These are phyloP conservation scores for Metschnikowia dekortorum DNA, from an alignment of 805 yeast genomes.

Conservation along the genomic window DNA sequence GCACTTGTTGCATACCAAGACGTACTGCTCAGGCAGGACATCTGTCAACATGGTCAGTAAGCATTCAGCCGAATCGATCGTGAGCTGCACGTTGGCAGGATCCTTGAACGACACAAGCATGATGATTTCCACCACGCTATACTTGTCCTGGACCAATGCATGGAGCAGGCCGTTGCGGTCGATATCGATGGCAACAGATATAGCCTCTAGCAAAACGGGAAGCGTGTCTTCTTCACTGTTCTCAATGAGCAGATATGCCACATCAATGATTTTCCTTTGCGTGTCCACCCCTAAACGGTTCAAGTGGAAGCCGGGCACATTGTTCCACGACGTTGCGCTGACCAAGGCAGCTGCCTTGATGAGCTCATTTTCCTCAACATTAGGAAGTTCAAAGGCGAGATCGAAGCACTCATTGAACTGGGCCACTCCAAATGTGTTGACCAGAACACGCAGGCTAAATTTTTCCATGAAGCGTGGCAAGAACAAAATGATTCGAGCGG, in stretches of 20 bases:
- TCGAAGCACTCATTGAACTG: slow-evolving; percentile 15
- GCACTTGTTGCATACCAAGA: slow-evolving; percentile 44
- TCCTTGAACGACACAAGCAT: slow-evolving; percentile 66
- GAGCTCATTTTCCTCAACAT: slow-evolving; percentile 9
- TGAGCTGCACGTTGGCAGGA: slow-evolving; percentile 67
- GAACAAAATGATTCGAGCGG: slow-evolving; percentile 46
- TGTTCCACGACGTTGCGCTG: slow-evolving; percentile 48
- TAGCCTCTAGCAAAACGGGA: slow-evolving; percentile 64
- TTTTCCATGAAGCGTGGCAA: slow-evolving; percentile 57
- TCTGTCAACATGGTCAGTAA: slow-evolving; percentile 53
- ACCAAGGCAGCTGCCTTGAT: slow-evolving; percentile 40
- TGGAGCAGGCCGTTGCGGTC: slow-evolving; percentile 24
- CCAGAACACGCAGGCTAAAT: slow-evolving; percentile 35
- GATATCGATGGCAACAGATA: slow-evolving; percentile 51
- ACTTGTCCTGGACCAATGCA: slow-evolving; percentile 10
- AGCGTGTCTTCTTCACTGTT: slow-evolving; percentile 80
- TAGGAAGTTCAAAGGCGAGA: background rate
- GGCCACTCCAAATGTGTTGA: slow-evolving; percentile 28
- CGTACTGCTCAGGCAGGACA: slow-evolving; percentile 43
- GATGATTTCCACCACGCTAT: slow-evolving; percentile 50
- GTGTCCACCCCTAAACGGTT: slow-evolving; percentile 17
- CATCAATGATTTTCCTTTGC: slow-evolving; percentile 33
- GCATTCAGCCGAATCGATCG: slow-evolving; percentile 65
- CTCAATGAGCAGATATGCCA: slow-evolving; percentile 45
- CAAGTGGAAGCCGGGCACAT: slow-evolving; percentile 13